Evolutionary conservation across 1,284 basidiomycete species (phyloP).

Genomic region (Boletus sp.): DNA sequence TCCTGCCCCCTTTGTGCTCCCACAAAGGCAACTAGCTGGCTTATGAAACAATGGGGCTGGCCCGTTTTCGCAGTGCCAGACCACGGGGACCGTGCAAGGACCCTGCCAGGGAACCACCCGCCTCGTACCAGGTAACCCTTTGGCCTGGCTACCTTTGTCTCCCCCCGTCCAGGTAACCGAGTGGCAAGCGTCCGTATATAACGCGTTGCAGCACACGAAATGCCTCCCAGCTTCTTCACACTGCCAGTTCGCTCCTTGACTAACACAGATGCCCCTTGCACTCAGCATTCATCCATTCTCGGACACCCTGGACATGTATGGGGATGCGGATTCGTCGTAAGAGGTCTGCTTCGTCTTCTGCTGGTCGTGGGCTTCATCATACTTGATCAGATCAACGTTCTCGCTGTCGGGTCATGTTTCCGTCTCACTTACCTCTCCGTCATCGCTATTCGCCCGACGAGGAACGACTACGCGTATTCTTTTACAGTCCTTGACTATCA

Average conservation of each 20-base stretch:
- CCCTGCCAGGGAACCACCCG: conserved; percentile 1
- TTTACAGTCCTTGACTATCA: conserved; percentile 63
- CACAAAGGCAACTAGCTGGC: conserved; percentile 26
- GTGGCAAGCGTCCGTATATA: conserved; percentile 29
- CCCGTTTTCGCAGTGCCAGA: neutral
- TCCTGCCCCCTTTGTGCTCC: conserved; percentile 28
- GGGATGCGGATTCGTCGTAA: conserved; percentile 61
- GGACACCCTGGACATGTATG: conserved; percentile 59
- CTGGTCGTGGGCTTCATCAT: conserved; percentile 5
- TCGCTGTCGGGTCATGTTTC: conserved; percentile 72
- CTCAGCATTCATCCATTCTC: conserved; percentile 57
- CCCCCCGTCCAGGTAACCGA: conserved; percentile 25
- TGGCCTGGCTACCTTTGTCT: conserved; percentile 30
- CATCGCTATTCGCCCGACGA: conserved; percentile 48
- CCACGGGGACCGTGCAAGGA: conserved; percentile 2
- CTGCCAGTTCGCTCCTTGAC: conserved; percentile 14
- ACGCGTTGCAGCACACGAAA: conserved; percentile 7
- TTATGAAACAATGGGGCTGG: conserved; percentile 26
- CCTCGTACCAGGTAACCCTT: conserved; percentile 4
- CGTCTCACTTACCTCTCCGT: conserved; percentile 50
- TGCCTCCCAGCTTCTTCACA: conserved; percentile 11
- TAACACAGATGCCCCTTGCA: conserved; percentile 53
- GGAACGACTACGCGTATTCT: conserved; percentile 44
- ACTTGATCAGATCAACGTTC: conserved; percentile 56
- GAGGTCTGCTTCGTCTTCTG: conserved; percentile 24